These are phyloP conservation scores for Rutstroemia sydowiana DNA, from an alignment of 2,329 filamentous ascomycete species.

Conservation along the genomic window DNA sequence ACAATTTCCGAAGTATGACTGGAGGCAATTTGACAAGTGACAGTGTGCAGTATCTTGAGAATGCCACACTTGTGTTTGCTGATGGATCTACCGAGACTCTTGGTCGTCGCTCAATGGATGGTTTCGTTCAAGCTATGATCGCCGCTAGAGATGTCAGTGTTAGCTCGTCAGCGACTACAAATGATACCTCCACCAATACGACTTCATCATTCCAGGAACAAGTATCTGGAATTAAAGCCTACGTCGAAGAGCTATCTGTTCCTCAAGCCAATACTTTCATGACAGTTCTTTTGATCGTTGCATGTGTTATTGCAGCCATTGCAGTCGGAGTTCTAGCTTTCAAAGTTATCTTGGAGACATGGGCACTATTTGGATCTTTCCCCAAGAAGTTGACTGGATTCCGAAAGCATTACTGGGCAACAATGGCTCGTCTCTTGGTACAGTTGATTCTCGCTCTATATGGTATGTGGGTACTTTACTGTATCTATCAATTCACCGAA, in stretches of 20 bases:
- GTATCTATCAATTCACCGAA: slow-evolving; percentile 87
- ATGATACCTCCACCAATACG: slow-evolving; percentile 14
- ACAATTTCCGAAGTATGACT: slow-evolving; percentile 70
- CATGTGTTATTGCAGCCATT: slow-evolving; percentile 77
- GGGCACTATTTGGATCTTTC: slow-evolving; percentile 84
- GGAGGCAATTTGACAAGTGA: slow-evolving; percentile 82
- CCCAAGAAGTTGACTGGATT: slow-evolving; percentile 74
- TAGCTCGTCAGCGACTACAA: slow-evolving; percentile 31
- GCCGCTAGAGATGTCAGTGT: slow-evolving; percentile 45
- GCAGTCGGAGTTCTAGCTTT: slow-evolving; percentile 80
- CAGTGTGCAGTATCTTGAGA: slow-evolving; percentile 67
- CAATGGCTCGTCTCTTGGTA: slow-evolving; percentile 81
- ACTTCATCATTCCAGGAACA: slow-evolving; percentile 36
- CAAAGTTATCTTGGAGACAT: slow-evolving; percentile 85
- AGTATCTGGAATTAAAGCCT: slow-evolving; percentile 73
- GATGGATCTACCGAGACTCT: slow-evolving; percentile 47
- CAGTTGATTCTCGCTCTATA: slow-evolving; percentile 87
- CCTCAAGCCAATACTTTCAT: slow-evolving; percentile 91
- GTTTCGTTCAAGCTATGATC: slow-evolving; percentile 37
- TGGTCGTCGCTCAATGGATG: slow-evolving; percentile 45
- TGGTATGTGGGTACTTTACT: slow-evolving; percentile 92
- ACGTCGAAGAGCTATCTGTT: slow-evolving; percentile 75
- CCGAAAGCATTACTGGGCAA: slow-evolving; percentile 93
- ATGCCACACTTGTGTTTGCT: slow-evolving; percentile 66
- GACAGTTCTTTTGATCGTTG: slow-evolving; percentile 84